Conservation (phyloP, 306 rosid species). For the Casuarina equisetifolia region DNA sequence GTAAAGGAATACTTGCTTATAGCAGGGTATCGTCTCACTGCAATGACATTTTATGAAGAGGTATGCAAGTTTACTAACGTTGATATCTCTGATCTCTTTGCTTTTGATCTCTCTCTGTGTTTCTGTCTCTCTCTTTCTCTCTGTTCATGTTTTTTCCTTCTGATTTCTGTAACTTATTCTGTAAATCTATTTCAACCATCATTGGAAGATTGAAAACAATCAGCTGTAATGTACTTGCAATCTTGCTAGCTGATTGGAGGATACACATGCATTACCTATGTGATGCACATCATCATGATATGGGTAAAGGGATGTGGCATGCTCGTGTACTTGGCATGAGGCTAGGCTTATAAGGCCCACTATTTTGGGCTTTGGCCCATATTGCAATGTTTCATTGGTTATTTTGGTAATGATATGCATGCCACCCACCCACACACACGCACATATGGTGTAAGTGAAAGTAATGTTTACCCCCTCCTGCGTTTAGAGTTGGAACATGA, state of each 20-base stretch:
- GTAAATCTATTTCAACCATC: not conserved
- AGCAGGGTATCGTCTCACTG: conserved; percentile 96
- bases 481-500: too few species aligned
- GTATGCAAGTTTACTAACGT: conserved; percentile 36
- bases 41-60: conserved; percentile 99
- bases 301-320: too few species aligned
- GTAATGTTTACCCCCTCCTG: too few species aligned
- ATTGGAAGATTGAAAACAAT: not conserved
- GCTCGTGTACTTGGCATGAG: too few species aligned
- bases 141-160: not conserved
- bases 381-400: too few species aligned
- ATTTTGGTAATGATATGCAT: too few species aligned
- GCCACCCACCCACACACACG: too few species aligned
- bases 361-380: too few species aligned
- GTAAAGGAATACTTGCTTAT: conserved; percentile 90
- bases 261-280: not conserved
- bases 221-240: not conserved
- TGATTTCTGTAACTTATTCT: not conserved
- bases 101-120: conserved; percentile 7
- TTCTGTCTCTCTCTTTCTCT: conserved; percentile 7
- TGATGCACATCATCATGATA: too few species aligned
- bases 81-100: not conserved
- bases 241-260: not conserved
- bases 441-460: too few species aligned
- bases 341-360: too few species aligned